phyloP scores from a whole-genome alignment of 1,284 basidiomycete genomes.

The Gomphus bonarii region DNA sequence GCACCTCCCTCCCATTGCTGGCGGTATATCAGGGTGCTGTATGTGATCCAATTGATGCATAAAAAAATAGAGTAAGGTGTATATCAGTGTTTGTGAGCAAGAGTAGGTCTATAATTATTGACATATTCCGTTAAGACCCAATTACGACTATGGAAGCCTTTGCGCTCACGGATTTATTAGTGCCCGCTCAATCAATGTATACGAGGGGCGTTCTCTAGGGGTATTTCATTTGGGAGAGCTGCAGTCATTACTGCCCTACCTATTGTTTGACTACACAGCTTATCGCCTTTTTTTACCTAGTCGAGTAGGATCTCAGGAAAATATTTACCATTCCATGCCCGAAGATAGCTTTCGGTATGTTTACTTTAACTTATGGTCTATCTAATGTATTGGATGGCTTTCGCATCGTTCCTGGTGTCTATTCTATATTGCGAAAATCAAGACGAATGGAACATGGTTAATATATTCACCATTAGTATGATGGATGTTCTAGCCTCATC shows the following conservation, averaged over 20 bases:
- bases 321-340: conserved; percentile 72
- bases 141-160: conserved; percentile 58
- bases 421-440: conserved; percentile 88
- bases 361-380: conserved; percentile 9
- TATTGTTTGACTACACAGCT: background rate
- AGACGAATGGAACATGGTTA: conserved; percentile 52
- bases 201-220: conserved; percentile 84
- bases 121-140: conserved; percentile 35
- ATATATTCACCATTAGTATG: conserved; percentile 66
- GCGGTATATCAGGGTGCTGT: conserved; percentile 56
- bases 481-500: conserved; percentile 20
- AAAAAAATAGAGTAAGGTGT: too few species aligned
- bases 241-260: background rate
- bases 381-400: conserved; percentile 76
- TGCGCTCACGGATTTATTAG: conserved; percentile 34
- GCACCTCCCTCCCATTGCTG: conserved; percentile 75
- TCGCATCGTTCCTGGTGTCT: conserved; percentile 73
- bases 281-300: conserved; percentile 7
- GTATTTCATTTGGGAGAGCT: conserved; percentile 33
- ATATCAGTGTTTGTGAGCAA: conserved; percentile 60
- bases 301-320: conserved; percentile 52
- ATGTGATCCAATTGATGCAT: too few species aligned
- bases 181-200: conserved; percentile 95
- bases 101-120: background rate
- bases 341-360: conserved; percentile 73